Evolutionary conservation across 2,329 filamentous ascomycete species (phyloP).

Genomic region (Proliferodiscus dingleyae): DNA sequence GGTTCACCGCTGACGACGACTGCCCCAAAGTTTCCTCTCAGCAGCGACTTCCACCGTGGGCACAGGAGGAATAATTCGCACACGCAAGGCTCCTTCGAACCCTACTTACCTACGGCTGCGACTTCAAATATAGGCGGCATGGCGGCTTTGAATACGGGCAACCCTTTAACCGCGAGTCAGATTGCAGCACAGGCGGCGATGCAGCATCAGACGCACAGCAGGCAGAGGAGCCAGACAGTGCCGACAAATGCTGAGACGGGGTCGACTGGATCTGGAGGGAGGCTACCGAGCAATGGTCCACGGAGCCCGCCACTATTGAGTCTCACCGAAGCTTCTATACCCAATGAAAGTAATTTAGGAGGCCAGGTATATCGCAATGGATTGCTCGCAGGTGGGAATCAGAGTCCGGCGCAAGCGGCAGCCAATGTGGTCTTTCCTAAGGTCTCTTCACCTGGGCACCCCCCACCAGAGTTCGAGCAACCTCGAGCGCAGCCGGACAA

Average conservation of each 20-base stretch:
- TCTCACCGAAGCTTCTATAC: conserved; percentile 60
- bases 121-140: conserved; percentile 33
- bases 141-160: conserved; percentile 32
- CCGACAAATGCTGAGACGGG: conserved; percentile 43
- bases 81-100: conserved; percentile 72
- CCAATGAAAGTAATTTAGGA: conserved; percentile 51
- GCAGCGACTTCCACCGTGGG: conserved; percentile 30
- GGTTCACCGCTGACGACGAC: conserved; percentile 40
- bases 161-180: conserved; percentile 66
- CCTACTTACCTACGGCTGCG: conserved; percentile 57
- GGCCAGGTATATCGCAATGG: conserved; percentile 53
- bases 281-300: conserved; percentile 40
- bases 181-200: conserved; percentile 77
- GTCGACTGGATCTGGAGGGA: conserved; percentile 18
- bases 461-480: conserved; percentile 34
- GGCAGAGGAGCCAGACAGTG: conserved; percentile 71
- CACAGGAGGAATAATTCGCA: conserved; percentile 65
- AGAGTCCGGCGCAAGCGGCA: conserved; percentile 63
- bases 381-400: conserved; percentile 50
- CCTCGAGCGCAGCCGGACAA: conserved; percentile 46
- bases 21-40: conserved; percentile 34
- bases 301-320: conserved; percentile 59
- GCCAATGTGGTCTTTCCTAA: conserved; percentile 69
- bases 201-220: conserved; percentile 49
- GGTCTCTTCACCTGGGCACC: conserved; percentile 27